These are phyloP conservation scores for Aspergillus heteromorphus DNA, from an alignment of 495 filamentous ascomycete genomes.

Conservation along the genomic window DNA sequence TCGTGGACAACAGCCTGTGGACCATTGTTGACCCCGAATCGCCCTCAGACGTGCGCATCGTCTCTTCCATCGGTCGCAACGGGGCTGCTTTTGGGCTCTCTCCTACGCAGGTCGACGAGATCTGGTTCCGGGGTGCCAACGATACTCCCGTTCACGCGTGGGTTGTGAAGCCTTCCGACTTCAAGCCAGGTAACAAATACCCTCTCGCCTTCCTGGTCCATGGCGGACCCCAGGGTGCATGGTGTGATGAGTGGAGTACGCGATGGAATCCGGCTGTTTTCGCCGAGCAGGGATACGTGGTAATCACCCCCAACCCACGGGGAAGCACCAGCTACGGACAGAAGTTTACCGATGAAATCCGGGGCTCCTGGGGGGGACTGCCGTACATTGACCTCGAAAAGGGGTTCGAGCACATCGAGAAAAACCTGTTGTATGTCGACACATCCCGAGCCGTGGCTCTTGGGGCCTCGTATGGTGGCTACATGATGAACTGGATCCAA, in stretches of 20 bases:
- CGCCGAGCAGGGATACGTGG: conserved; percentile 87
- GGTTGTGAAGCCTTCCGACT: conserved; percentile 75
- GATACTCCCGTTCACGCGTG: conserved; percentile 67
- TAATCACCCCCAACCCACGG: conserved; percentile 83
- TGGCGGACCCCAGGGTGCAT: conserved; percentile 82
- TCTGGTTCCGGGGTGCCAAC: conserved; percentile 64
- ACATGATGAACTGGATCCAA: conserved; percentile 68
- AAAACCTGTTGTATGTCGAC: conserved; percentile 70
- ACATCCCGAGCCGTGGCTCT: conserved; percentile 70
- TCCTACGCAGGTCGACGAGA: conserved; percentile 56
- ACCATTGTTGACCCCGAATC: conserved; percentile 50
- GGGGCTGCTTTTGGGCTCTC: conserved; percentile 66
- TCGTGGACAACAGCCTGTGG: conserved; percentile 67
- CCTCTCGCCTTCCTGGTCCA: conserved; percentile 82
- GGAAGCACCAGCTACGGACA: conserved; percentile 85
- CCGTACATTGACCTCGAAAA: conserved; percentile 80
- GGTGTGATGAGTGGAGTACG: conserved; percentile 79
- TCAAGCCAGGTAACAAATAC: conserved; percentile 67
- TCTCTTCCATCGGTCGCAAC: conserved; percentile 65
- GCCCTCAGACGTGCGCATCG: conserved; percentile 31
- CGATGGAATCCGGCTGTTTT: conserved; percentile 90
- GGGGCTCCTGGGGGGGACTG: conserved; percentile 68
- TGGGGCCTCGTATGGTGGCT: conserved; percentile 84
- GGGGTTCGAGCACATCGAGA: conserved; percentile 70
- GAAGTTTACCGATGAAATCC: conserved; percentile 69